Conservation (phyloP, 306 rosid genomes). For the Neltuma alba region DNA sequence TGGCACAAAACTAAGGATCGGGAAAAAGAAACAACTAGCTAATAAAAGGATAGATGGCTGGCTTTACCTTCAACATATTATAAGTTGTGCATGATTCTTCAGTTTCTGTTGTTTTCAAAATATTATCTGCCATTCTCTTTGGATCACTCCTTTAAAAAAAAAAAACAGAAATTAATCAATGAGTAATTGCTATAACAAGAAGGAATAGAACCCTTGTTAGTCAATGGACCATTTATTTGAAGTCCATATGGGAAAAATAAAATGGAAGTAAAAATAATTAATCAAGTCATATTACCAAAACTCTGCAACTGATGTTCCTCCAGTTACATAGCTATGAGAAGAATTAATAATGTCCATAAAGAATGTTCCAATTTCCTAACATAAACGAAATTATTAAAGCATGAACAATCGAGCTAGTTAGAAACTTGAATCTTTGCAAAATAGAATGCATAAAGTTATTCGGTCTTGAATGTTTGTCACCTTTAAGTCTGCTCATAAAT, state of each 20-base stretch:
- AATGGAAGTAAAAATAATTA: constrained; percentile 6
- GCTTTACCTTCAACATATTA: constrained; percentile 67
- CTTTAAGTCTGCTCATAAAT: neutral
- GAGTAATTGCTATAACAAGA: neutral
- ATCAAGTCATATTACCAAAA: constrained; percentile 60
- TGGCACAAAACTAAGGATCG: neutral
- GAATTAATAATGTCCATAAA: constrained; percentile 85
- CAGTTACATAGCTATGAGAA: constrained; percentile 91
- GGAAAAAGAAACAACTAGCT: neutral
- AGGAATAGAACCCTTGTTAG: constrained; percentile 4
- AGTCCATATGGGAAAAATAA: constrained; percentile 12
- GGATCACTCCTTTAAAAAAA: constrained; percentile 52
- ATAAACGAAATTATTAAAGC: constrained; percentile 21
- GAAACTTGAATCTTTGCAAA: neutral
- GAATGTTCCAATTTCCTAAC: constrained; percentile 72
- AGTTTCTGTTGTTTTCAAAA: constrained; percentile 47
- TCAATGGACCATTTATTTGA: neutral
- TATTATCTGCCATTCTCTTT: constrained; percentile 48
- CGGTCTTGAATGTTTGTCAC: neutral
- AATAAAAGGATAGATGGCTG: neutral
- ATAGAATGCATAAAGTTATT: neutral
- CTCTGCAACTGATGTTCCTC: constrained; percentile 84
- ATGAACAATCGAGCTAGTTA: constrained; percentile 2
- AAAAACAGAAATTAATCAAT: neutral
- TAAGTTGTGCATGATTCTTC: constrained; percentile 77